A percentile compares a stretch with the other conserved stretches of the same genome.
phyloP scores from a whole-genome alignment of 129 eudicot species.

The Oenanthe sinensis region DNA sequence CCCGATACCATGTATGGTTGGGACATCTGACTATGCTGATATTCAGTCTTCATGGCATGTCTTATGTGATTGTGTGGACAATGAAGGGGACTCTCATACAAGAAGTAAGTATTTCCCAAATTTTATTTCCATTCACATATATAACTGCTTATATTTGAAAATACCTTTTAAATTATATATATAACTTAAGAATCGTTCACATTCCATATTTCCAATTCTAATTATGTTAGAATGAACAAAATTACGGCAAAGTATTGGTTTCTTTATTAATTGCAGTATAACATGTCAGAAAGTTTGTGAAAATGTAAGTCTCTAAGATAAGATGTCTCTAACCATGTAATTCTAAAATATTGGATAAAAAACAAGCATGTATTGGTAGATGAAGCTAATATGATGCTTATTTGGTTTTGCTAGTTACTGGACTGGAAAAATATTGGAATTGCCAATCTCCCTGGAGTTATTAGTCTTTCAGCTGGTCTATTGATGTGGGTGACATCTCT shows the following conservation, averaged over 20 bases:
- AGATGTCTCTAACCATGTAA: neutral
- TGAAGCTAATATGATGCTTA: constrained; percentile 18
- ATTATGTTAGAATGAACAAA: neutral
- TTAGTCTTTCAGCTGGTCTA: constrained; percentile 67
- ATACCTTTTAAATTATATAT: neutral
- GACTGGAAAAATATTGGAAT: constrained; percentile 53
- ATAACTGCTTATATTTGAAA: neutral
- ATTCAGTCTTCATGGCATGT: constrained; percentile 76
- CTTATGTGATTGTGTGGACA: constrained; percentile 58
- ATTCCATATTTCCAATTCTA: neutral
- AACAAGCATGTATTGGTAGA: neutral
- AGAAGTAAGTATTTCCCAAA: constrained; percentile 37
- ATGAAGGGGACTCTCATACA: constrained; percentile 44
- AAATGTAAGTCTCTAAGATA: neutral
- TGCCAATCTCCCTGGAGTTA: constrained; percentile 78
- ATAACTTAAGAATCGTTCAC: neutral
- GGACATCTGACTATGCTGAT: constrained; percentile 90
- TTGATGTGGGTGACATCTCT: constrained; percentile 95
- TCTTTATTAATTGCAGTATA: neutral
- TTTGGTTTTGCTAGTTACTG: constrained; percentile 34
- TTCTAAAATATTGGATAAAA: neutral
- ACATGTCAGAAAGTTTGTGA: neutral
- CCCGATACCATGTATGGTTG: constrained; percentile 88
- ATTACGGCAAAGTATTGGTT: no score
- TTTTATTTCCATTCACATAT: neutral